phyloP scores from a whole-genome alignment of 257 asterid genomes.

The Voacanga thouarsii region DNA sequence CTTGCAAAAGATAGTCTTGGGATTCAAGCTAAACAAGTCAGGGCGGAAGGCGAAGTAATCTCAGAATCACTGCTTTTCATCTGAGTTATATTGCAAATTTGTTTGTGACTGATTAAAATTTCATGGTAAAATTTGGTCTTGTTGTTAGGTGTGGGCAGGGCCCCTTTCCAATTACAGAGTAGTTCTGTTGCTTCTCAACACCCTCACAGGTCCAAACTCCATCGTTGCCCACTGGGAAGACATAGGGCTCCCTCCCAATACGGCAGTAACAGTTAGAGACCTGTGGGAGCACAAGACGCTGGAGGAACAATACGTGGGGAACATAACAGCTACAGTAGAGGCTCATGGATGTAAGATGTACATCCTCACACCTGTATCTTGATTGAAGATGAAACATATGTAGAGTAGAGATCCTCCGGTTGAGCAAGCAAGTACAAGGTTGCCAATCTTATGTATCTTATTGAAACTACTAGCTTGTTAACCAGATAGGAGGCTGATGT shows the following conservation, averaged over 20 bases:
- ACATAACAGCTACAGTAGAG: conserved; percentile 58
- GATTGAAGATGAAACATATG: no score
- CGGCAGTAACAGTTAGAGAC: conserved; percentile 55
- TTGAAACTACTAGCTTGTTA: no score
- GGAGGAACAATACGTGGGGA: conserved; percentile 47
- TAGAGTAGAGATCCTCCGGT: no score
- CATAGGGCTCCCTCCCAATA: conserved; percentile 53
- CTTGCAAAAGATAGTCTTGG: conserved; percentile 58
- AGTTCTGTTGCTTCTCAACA: conserved; percentile 63
- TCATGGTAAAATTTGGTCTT: no score
- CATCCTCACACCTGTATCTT: conserved; percentile 40
- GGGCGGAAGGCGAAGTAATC: conserved; percentile 60
- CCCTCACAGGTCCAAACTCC: conserved; percentile 33
- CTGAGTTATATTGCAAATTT: no score
- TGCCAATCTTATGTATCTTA: no score
- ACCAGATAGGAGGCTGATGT: no score
- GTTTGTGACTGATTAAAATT: no score
- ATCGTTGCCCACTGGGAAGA: conserved; percentile 82
- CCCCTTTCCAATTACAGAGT: conserved; percentile 67
- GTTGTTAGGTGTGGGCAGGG: conserved; percentile 85
- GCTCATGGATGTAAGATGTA: conserved; percentile 81
- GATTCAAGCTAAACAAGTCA: conserved; percentile 70
- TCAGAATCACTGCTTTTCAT: no score
- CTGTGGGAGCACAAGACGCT: conserved; percentile 83
- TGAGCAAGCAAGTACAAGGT: no score